phyloP scores from a whole-genome alignment of 140 eudicot genomes.

The Erigeron philadelphicus region DNA sequence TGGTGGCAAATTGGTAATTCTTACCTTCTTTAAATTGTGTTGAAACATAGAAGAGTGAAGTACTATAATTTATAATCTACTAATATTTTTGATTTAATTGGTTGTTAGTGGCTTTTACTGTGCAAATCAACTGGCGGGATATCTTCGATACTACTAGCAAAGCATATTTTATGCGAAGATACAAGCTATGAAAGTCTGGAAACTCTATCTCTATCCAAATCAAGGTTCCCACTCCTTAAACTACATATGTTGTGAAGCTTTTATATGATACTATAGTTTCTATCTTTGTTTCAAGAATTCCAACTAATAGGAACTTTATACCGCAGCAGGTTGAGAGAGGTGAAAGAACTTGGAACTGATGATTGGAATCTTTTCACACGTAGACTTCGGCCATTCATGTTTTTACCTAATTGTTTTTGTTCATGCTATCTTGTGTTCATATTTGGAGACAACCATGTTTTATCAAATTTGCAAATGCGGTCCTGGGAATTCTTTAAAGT shows the following conservation, averaged over 20 bases:
- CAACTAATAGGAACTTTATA: neutral
- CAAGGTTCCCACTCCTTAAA: too few relatives aligned
- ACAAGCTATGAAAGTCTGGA: too few relatives aligned
- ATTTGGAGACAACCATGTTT: slow-evolving; percentile 4
- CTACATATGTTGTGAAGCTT: too few relatives aligned
- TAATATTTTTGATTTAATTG: neutral
- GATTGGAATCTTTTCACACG: neutral
- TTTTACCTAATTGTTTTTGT: slow-evolving; percentile 1
- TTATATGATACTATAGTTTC: too few relatives aligned
- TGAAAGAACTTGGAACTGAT: neutral
- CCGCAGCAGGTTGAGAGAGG: slow-evolving; percentile 8
- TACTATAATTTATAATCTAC: neutral
- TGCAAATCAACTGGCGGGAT: neutral
- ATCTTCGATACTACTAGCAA: neutral
- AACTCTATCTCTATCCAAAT: too few relatives aligned
- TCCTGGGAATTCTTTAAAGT: neutral
- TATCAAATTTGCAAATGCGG: neutral
- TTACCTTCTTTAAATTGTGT: too few relatives aligned
- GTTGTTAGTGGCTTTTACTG: too few relatives aligned
- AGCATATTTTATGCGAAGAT: too few relatives aligned
- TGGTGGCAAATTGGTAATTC: slow-evolving; percentile 4
- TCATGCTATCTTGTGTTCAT: slow-evolving; percentile 20
- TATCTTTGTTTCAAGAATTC: neutral
- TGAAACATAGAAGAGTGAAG: neutral
- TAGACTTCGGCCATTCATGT: neutral